Evolutionary conservation across 1,284 basidiomycete species (phyloP).

Genomic region (Mycena citricolor): DNA sequence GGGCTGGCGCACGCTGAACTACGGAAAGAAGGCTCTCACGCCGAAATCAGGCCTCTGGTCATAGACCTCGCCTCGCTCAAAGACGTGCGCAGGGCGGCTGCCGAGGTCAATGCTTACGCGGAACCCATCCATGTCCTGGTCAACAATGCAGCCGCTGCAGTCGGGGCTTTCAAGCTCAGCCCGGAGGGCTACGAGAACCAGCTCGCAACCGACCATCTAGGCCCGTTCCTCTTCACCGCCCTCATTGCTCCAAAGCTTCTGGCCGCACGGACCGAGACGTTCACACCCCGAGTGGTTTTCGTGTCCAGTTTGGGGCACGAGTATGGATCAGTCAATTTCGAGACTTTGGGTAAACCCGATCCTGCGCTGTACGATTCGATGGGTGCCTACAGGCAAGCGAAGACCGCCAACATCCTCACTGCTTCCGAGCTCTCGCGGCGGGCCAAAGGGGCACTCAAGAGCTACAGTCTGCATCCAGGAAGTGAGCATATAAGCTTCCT

Average conservation of each 20-base stretch:
- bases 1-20: no score
- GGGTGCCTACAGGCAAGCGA: background rate
- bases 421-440: constrained; percentile 5
- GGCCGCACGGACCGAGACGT: background rate
- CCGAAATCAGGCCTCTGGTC: constrained; percentile 3
- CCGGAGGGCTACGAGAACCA: background rate
- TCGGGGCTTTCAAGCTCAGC: background rate
- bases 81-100: constrained; percentile 6
- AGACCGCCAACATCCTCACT: constrained; percentile 3
- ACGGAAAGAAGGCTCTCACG: background rate
- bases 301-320: background rate
- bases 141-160: constrained; percentile 3
- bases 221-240: constrained; percentile 8
- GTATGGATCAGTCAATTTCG: background rate
- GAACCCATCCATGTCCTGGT: constrained; percentile 3
- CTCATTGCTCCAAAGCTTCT: constrained; percentile 6
- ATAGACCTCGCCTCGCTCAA: constrained; percentile 7
- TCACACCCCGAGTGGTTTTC: constrained; percentile 4
- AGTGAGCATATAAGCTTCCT: background rate
- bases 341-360: background rate
- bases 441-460: constrained; percentile 1
- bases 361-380: background rate
- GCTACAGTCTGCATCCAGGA: constrained; percentile 11
- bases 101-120: constrained; percentile 6
- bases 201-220: constrained; percentile 5